These are phyloP conservation scores for Salix viminalis DNA, from an alignment of 345 rosid genomes.

Conservation along the genomic window DNA sequence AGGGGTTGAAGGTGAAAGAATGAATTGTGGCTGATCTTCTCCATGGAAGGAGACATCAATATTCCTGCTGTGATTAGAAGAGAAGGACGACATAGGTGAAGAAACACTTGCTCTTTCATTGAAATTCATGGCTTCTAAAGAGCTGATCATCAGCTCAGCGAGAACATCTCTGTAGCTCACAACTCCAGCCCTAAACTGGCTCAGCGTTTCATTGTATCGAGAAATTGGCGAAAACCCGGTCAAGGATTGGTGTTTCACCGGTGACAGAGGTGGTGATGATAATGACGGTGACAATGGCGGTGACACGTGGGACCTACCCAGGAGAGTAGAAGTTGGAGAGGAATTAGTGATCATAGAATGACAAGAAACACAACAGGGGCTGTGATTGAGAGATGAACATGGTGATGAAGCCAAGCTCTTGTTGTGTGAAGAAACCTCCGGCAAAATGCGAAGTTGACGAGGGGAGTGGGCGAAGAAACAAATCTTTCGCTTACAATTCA, in stretches of 20 bases:
- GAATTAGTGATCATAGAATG: slow-evolving; percentile 26
- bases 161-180: slow-evolving; percentile 51
- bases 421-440: neutral
- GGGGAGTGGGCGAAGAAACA: slow-evolving; percentile 25
- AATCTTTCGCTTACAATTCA: slow-evolving; percentile 21
- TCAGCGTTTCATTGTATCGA: slow-evolving; percentile 27
- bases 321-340: slow-evolving; percentile 74
- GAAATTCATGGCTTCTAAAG: slow-evolving; percentile 52
- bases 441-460: slow-evolving; percentile 20
- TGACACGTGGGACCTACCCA: slow-evolving; percentile 55
- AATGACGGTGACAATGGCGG: slow-evolving; percentile 41
- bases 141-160: slow-evolving; percentile 47
- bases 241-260: slow-evolving; percentile 32
- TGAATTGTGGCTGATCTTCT: slow-evolving; percentile 41
- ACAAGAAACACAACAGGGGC: slow-evolving; percentile 49
- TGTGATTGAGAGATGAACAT: slow-evolving; percentile 10
- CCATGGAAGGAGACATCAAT: slow-evolving; percentile 18
- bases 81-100: slow-evolving; percentile 20
- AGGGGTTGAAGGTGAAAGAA: slow-evolving; percentile 56
- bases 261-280: slow-evolving; percentile 75
- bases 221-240: slow-evolving; percentile 34
- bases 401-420: neutral
- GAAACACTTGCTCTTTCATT: slow-evolving; percentile 25
- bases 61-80: slow-evolving; percentile 4
- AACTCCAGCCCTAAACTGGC: slow-evolving; percentile 27